phyloP scores from a whole-genome alignment of 495 filamentous ascomycete genomes.

The Penicillium mononematosum region DNA sequence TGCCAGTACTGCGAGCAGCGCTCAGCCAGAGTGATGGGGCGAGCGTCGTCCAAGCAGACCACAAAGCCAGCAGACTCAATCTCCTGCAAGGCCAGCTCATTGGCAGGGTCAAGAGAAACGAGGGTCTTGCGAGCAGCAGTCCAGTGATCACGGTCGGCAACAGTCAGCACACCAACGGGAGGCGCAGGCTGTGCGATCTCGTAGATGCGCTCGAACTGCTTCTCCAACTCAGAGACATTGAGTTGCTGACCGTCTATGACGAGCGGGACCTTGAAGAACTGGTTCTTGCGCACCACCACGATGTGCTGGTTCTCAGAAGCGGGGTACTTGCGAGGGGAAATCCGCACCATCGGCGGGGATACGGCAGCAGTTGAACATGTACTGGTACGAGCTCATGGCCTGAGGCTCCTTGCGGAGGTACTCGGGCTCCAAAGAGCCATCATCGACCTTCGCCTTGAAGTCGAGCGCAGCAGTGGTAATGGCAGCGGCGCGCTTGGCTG shows the following conservation, averaged over 20 bases:
- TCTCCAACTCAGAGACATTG: conserved; percentile 82
- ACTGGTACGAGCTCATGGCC: conserved; percentile 96
- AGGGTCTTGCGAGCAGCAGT: conserved; percentile 78
- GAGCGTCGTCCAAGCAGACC: conserved; percentile 90
- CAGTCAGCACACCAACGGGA: conserved; percentile 81
- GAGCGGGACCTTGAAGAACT: conserved; percentile 85
- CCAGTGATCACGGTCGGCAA: conserved; percentile 92
- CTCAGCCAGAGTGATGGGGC: conserved; percentile 92
- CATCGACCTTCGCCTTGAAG: conserved; percentile 92
- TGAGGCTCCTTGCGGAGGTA: conserved; percentile 96
- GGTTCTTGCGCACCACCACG: conserved; percentile 87
- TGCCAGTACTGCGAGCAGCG: conserved; percentile 97
- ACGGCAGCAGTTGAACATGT: conserved; percentile 96
- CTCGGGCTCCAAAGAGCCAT: conserved; percentile 84
- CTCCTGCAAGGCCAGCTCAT: conserved; percentile 69
- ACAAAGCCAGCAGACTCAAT: conserved; percentile 92
- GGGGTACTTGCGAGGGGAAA: conserved; percentile 78
- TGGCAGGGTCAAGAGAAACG: conserved; percentile 69
- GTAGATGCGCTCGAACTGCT: conserved; percentile 83
- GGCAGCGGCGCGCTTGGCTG: conserved; percentile 88
- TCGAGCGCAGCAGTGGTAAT: conserved; percentile 80
- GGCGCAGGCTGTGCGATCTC: conserved; percentile 66
- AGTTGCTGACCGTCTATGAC: conserved; percentile 77
- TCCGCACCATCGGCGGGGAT: conserved; percentile 82
- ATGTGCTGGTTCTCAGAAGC: conserved; percentile 77